phyloP scores from a whole-genome alignment of 352 stramenopile species.

The Lagenidium giganteum region DNA sequence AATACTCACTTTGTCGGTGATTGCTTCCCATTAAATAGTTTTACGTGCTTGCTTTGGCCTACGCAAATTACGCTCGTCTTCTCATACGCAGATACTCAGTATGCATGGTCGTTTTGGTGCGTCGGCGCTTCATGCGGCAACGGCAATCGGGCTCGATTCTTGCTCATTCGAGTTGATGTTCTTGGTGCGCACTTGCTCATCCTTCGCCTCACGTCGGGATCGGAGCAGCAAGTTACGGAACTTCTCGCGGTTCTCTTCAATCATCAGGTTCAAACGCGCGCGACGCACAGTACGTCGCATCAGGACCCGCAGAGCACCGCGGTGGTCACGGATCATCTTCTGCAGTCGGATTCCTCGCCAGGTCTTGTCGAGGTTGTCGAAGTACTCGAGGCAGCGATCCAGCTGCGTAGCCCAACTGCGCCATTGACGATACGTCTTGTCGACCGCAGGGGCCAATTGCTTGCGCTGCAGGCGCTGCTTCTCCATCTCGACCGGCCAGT shows the following conservation, averaged over 20 bases:
- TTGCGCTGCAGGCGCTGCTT: conserved; percentile 47
- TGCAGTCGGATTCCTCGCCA: conserved; percentile 24
- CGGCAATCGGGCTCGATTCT: no score
- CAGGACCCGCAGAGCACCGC: conserved; percentile 25
- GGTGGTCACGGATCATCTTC: conserved; percentile 28
- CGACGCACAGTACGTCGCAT: conserved; percentile 16
- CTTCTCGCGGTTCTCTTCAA: conserved; percentile 10
- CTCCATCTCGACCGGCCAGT: conserved; percentile 39
- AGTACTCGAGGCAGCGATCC: conserved; percentile 15
- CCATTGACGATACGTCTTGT: conserved; percentile 26
- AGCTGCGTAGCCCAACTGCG: conserved; percentile 20
- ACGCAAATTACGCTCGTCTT: no score
- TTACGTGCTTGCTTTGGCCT: no score
- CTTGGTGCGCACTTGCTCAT: no score
- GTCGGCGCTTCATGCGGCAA: no score
- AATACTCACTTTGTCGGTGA: no score
- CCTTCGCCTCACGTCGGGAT: no score
- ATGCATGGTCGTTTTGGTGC: no score
- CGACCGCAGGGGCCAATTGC: conserved; percentile 25
- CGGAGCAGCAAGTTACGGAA: conserved; percentile 8
- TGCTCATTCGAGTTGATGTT: no score
- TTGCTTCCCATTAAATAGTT: no score
- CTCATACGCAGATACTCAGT: no score
- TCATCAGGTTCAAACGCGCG: conserved; percentile 19
- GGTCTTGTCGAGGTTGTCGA: conserved; percentile 23